phyloP scores from a whole-genome alignment of 352 stramenopile genomes.

The Achlya hypogyna region DNA sequence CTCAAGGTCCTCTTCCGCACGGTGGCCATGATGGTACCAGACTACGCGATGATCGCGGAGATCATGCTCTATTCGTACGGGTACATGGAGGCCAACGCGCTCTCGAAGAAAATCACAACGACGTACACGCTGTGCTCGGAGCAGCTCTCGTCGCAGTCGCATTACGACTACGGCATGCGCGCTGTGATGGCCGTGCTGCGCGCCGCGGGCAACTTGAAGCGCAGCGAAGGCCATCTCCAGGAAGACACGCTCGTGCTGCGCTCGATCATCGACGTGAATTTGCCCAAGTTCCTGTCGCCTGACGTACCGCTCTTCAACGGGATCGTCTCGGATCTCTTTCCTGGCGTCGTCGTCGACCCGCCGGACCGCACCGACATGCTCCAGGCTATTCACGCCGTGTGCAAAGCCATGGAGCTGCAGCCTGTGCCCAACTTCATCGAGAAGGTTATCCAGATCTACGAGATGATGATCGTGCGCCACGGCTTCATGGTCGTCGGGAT shows the following conservation, averaged over 20 bases:
- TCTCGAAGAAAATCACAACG: constrained; percentile 92
- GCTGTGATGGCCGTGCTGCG: constrained; percentile 92
- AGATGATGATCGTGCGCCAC: constrained; percentile 95
- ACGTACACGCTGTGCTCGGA: constrained; percentile 92
- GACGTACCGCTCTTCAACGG: constrained; percentile 92
- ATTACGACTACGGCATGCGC: constrained; percentile 94
- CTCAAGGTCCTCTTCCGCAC: constrained; percentile 89
- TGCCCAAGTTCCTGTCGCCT: constrained; percentile 89
- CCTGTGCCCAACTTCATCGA: constrained; percentile 84
- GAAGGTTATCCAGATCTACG: constrained; percentile 94
- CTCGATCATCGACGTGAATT: constrained; percentile 92
- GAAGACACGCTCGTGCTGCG: constrained; percentile 86
- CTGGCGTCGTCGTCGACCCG: constrained; percentile 82
- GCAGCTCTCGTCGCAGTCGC: constrained; percentile 89
- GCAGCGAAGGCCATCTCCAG: constrained; percentile 60
- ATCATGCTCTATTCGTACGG: constrained; percentile 93
- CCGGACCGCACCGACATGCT: constrained; percentile 83
- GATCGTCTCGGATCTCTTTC: constrained; percentile 91
- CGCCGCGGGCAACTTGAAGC: constrained; percentile 87
- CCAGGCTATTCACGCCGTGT: constrained; percentile 67
- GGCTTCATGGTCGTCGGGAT: constrained; percentile 95
- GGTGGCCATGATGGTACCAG: constrained; percentile 91
- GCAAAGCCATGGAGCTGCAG: constrained; percentile 75
- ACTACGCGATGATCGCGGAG: constrained; percentile 91
- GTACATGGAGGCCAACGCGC: constrained; percentile 81